Evolutionary conservation across 176 grass and related monocot genomes (phyloP).

Genomic region (Puccinellia tenuiflora): DNA sequence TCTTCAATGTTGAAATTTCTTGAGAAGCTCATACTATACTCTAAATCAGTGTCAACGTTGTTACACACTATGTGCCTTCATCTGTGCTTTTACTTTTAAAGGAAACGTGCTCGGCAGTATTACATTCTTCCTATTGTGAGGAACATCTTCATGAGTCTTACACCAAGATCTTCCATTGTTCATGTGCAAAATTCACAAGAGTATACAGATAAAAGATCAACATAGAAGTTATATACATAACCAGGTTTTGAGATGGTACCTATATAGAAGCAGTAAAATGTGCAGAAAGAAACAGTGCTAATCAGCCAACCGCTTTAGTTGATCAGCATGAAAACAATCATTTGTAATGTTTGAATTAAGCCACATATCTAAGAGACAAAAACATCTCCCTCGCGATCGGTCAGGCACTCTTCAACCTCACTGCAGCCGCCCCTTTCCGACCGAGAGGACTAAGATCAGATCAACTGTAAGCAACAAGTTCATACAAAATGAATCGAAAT

Average conservation of each 20-base stretch:
- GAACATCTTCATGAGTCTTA: conserved; percentile 56
- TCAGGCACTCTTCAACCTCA: too few species aligned
- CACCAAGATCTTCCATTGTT: conserved; percentile 74
- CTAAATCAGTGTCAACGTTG: conserved; percentile 4
- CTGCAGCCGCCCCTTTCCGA: too few species aligned
- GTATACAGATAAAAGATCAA: too few species aligned
- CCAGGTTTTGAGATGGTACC: neutral
- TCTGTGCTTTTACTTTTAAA: conserved; percentile 37
- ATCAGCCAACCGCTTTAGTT: too few species aligned
- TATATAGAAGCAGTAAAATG: neutral
- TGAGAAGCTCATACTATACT: neutral
- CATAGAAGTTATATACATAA: neutral
- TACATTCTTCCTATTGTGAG: conserved; percentile 47
- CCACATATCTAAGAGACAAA: too few species aligned
- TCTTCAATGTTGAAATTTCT: too few species aligned
- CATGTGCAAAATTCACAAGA: conserved; percentile 44
- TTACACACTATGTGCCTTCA: conserved; percentile 12
- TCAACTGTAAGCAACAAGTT: too few species aligned
- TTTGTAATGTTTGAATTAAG: too few species aligned
- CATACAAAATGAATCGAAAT: too few species aligned
- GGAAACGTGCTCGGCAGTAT: conserved; percentile 91
- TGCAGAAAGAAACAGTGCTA: neutral
- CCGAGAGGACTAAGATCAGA: too few species aligned
- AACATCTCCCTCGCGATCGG: too few species aligned
- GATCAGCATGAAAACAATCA: too few species aligned